These are phyloP conservation scores for Sporothrix luriei DNA, from an alignment of 2,329 filamentous ascomycete genomes.

Conservation along the genomic window DNA sequence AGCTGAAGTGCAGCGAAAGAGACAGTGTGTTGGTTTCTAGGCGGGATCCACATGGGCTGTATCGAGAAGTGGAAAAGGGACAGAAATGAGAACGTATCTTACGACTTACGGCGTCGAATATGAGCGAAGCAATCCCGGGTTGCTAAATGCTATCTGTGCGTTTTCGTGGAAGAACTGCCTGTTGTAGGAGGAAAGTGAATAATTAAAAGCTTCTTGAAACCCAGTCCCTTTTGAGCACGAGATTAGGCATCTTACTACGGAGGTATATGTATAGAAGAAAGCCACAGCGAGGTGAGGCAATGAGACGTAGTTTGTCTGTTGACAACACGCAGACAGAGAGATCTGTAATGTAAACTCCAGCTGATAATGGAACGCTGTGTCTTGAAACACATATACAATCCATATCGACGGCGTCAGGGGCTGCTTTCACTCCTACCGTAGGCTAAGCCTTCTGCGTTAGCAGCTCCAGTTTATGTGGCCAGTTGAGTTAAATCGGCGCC, in stretches of 20 bases:
- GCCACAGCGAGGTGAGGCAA: background rate
- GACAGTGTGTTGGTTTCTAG: slow-evolving; percentile 14
- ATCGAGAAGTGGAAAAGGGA: slow-evolving; percentile 2
- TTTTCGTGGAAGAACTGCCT: background rate
- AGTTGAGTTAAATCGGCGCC: slow-evolving; percentile 2
- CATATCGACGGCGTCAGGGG: slow-evolving; percentile 26
- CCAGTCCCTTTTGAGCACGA: background rate
- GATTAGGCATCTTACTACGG: background rate
- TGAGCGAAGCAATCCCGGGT: background rate
- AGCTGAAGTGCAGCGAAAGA: slow-evolving; percentile 25
- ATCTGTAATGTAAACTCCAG: background rate
- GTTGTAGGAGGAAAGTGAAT: background rate
- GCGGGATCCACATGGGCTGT: background rate
- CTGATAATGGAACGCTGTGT: background rate
- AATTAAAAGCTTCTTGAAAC: background rate
- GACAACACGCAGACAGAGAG: background rate
- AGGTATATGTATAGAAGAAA: background rate
- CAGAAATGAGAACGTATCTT: background rate
- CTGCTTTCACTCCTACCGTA: slow-evolving; percentile 11
- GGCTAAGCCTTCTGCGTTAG: slow-evolving; percentile 11
- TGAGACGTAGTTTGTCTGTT: background rate
- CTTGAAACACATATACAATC: background rate
- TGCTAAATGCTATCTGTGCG: background rate
- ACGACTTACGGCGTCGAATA: slow-evolving; percentile 1
- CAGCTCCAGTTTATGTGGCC: slow-evolving; percentile 1